Conservation (phyloP, 1,284 basidiomycete genomes). For the Tausonia pullulans region DNA sequence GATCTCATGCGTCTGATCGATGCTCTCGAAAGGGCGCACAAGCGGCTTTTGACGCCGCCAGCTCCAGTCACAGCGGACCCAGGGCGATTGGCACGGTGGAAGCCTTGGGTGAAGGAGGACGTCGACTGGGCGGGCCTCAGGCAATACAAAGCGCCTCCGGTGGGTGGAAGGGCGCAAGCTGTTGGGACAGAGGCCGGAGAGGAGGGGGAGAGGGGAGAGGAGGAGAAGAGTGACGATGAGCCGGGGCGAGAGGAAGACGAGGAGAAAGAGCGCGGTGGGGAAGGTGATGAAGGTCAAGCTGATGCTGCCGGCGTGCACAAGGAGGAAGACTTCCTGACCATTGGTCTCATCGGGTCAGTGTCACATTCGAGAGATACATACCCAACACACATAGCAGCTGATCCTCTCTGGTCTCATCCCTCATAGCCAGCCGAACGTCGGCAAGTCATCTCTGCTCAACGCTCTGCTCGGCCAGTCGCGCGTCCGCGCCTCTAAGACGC, state of each 20-base stretch:
- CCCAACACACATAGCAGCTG: neutral
- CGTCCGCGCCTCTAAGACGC: slow-evolving; percentile 76
- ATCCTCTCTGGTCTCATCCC: neutral
- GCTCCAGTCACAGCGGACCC: slow-evolving; percentile 44
- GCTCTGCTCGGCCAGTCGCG: slow-evolving; percentile 71
- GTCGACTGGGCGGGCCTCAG: slow-evolving; percentile 58
- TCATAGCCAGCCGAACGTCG: slow-evolving; percentile 80
- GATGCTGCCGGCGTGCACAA: too few species aligned
- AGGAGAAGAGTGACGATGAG: slow-evolving; percentile 24
- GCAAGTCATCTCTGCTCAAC: slow-evolving; percentile 82
- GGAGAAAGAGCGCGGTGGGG: slow-evolving; percentile 24
- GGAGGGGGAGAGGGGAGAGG: slow-evolving; percentile 15
- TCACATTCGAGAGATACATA: neutral
- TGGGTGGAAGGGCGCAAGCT: neutral
- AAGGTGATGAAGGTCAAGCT: neutral
- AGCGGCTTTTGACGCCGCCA: slow-evolving; percentile 58
- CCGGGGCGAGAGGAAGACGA: slow-evolving; percentile 24
- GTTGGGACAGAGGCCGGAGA: neutral
- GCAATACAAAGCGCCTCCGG: slow-evolving; percentile 8
- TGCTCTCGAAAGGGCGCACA: slow-evolving; percentile 56
- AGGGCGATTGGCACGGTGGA: slow-evolving; percentile 52
- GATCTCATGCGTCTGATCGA: slow-evolving; percentile 46
- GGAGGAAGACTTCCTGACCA: slow-evolving; percentile 49
- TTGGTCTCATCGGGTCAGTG: slow-evolving; percentile 60
- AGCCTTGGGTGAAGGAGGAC: slow-evolving; percentile 47